These are phyloP conservation scores for Aspergillus japonicus DNA, from an alignment of 2,329 filamentous ascomycete species.

Conservation along the genomic window DNA sequence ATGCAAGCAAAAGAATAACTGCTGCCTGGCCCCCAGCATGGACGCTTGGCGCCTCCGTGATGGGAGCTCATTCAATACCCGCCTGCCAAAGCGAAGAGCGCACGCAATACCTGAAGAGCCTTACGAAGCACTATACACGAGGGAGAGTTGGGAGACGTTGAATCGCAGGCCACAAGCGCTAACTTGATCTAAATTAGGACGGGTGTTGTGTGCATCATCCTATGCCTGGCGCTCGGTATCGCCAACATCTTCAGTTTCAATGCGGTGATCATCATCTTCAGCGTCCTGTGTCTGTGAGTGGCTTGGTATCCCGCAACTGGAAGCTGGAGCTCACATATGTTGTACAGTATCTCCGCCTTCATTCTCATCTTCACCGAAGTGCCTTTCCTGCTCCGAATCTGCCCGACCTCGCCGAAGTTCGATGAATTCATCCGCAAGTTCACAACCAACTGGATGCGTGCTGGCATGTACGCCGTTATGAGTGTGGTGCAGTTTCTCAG, in stretches of 20 bases:
- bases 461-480: constrained; percentile 80
- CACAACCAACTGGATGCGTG: constrained; percentile 96
- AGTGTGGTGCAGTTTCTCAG: constrained; percentile 81
- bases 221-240: constrained; percentile 67
- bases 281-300: constrained; percentile 57
- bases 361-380: constrained; percentile 85
- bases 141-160: background rate
- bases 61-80: constrained; percentile 3
- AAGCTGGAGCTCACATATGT: constrained; percentile 42
- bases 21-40: constrained; percentile 22
- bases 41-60: constrained; percentile 19
- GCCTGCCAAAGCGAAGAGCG: background rate
- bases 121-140: too few relatives aligned
- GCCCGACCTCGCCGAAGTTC: constrained; percentile 87
- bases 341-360: constrained; percentile 63
- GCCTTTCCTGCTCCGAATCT: constrained; percentile 92
- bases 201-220: constrained; percentile 60
- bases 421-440: constrained; percentile 86
- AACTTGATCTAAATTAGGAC: constrained; percentile 34
- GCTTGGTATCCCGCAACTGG: background rate
- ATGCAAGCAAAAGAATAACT: constrained; percentile 14
- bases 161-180: constrained; percentile 10
- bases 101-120: background rate
- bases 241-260: constrained; percentile 66
- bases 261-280: constrained; percentile 59